Evolutionary conservation across 2,329 filamentous ascomycete genomes (phyloP).

Genomic region (Colletotrichum cereale): DNA sequence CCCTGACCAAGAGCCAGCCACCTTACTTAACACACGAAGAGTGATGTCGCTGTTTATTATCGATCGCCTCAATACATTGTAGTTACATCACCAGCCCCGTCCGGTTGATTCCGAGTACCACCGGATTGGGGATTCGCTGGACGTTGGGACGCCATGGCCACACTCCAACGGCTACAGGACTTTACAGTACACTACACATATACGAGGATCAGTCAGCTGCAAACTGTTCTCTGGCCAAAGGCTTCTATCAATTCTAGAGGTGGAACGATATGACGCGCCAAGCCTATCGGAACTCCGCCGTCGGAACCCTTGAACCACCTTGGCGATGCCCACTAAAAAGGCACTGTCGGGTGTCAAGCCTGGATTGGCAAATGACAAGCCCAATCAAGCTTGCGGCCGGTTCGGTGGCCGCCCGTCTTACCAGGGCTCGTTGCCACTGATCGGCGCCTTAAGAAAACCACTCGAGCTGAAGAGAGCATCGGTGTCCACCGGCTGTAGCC

Average conservation of each 20-base stretch:
- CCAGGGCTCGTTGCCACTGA: constrained; percentile 25
- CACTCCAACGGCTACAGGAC: background rate
- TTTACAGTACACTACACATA: background rate
- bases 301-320: constrained; percentile 27
- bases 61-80: background rate
- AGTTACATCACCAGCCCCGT: constrained; percentile 1
- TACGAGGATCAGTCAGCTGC: background rate
- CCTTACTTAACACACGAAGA: background rate
- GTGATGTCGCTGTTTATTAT: background rate
- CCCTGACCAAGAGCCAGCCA: background rate
- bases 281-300: constrained; percentile 28
- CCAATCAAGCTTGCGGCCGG: background rate
- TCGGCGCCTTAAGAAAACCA: constrained; percentile 13
- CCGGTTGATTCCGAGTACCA: constrained; percentile 16
- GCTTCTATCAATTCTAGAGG: background rate
- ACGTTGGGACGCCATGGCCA: background rate
- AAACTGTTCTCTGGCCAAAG: background rate
- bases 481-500: background rate
- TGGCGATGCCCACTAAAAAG: constrained; percentile 19
- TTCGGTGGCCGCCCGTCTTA: background rate
- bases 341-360: constrained; percentile 14
- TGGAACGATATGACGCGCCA: constrained; percentile 16
- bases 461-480: background rate
- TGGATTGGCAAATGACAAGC: constrained; percentile 34
- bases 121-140: background rate